Evolutionary conservation across 805 yeast genomes (phyloP).

Genomic region (Phaffomyces antillensis): DNA sequence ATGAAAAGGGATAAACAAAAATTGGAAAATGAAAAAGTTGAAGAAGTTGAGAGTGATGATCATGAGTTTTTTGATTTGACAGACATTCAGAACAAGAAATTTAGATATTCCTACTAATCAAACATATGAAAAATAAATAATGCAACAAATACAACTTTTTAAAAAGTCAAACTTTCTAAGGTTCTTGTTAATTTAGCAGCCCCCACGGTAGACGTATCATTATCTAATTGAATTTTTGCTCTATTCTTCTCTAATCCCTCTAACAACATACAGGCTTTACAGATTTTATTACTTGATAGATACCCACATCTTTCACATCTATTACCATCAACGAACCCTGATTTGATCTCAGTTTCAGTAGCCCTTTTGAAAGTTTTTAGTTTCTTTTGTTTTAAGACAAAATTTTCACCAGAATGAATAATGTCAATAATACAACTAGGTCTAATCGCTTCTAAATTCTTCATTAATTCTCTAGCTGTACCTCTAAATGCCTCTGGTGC

Average conservation of each 20-base stretch:
- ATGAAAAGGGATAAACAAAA: conserved; percentile 31
- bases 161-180: conserved; percentile 60
- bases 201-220: conserved; percentile 46
- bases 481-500: conserved; percentile 99
- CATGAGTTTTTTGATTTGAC: conserved; percentile 9
- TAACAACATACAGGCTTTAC: conserved; percentile 87
- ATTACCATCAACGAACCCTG: conserved; percentile 53
- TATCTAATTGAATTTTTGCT: conserved; percentile 56
- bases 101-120: conserved; percentile 6
- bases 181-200: conserved; percentile 57
- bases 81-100: conserved; percentile 8
- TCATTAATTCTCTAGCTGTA: conserved; percentile 88
- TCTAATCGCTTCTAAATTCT: conserved; percentile 81
- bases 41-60: background rate
- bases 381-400: conserved; percentile 56
- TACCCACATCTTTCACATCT: conserved; percentile 89
- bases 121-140: background rate
- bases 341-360: conserved; percentile 42
- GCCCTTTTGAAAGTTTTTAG: conserved; percentile 27
- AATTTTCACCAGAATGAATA: conserved; percentile 87
- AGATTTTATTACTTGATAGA: conserved; percentile 75
- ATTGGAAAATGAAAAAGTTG: background rate
- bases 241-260: conserved; percentile 77
- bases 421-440: conserved; percentile 94
- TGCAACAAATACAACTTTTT: background rate